Conservation (phyloP, 495 filamentous ascomycete genomes). For the Terfezia claveryi region DNA sequence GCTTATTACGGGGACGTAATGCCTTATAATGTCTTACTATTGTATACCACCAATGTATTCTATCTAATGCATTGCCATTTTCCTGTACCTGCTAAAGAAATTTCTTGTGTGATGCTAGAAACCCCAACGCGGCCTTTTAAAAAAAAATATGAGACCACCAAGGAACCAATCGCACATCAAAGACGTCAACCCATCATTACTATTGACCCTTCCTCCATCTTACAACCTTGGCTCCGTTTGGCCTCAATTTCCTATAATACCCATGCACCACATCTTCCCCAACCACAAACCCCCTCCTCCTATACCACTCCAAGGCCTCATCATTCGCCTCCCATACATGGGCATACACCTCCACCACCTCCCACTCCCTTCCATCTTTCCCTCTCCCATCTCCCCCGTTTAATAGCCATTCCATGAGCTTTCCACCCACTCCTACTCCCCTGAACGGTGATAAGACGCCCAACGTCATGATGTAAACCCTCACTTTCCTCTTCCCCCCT, state of each 20-base stretch:
- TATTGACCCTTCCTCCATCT: conserved; percentile 19
- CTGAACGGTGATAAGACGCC: conserved; percentile 67
- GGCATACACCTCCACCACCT: conserved; percentile 35
- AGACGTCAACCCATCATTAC: neutral
- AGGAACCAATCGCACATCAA: too few relatives aligned
- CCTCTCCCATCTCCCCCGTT: neutral
- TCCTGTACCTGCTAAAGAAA: too few relatives aligned
- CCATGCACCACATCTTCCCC: conserved; percentile 36
- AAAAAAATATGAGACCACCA: too few relatives aligned
- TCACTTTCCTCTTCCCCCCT: conserved; percentile 6
- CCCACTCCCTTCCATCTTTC: neutral
- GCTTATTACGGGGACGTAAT: too few relatives aligned
- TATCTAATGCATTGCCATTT: too few relatives aligned
- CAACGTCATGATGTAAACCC: conserved; percentile 76
- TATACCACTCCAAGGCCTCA: conserved; percentile 74
- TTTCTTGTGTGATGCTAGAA: too few relatives aligned
- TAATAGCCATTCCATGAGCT: conserved; percentile 23
- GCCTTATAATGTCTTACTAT: too few relatives aligned
- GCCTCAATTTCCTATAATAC: conserved; percentile 72
- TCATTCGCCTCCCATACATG: conserved; percentile 90
- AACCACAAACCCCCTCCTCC: conserved; percentile 48
- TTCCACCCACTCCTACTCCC: conserved; percentile 50
- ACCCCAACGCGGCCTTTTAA: too few relatives aligned
- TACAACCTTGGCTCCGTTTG: conserved; percentile 58
- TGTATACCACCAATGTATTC: too few relatives aligned